Evolutionary conservation across 192 early-diverging fungal species (phyloP).

Genomic region (Entomortierella chlamydospora): DNA sequence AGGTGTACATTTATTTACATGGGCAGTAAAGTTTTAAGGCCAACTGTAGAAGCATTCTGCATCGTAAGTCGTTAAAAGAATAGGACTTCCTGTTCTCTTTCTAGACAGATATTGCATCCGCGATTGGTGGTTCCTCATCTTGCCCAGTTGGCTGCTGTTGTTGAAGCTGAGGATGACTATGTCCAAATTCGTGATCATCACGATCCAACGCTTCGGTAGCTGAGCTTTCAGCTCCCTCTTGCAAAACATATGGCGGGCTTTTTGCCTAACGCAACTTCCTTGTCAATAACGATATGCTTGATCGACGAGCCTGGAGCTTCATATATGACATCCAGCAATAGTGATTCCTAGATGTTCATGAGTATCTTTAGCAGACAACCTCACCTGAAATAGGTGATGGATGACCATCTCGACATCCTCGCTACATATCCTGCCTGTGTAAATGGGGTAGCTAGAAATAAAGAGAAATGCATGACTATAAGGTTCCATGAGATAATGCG

Average conservation of each 20-base stretch:
- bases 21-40: no score
- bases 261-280: constrained; percentile 70
- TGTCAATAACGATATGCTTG: constrained; percentile 78
- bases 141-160: constrained; percentile 9
- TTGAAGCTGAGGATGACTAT: neutral
- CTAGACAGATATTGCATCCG: constrained; percentile 37
- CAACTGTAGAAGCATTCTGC: no score
- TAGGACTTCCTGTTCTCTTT: no score
- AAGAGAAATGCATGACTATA: neutral
- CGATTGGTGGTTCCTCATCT: constrained; percentile 20
- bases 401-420: constrained; percentile 93
- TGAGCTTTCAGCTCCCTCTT: constrained; percentile 42
- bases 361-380: neutral
- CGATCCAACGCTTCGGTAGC: constrained; percentile 23
- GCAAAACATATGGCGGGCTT: constrained; percentile 74
- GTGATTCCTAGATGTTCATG: constrained; percentile 63
- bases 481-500: neutral
- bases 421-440: constrained; percentile 92
- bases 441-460: constrained; percentile 83
- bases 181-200: constrained; percentile 21
- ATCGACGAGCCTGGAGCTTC: constrained; percentile 81
- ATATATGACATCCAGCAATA: constrained; percentile 86
- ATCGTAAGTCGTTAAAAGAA: no score
- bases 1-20: no score
- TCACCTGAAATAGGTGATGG: constrained; percentile 80